Evolutionary conservation across 169 alveolate species (phyloP).

Genomic region (Miamiensis avidus): DNA sequence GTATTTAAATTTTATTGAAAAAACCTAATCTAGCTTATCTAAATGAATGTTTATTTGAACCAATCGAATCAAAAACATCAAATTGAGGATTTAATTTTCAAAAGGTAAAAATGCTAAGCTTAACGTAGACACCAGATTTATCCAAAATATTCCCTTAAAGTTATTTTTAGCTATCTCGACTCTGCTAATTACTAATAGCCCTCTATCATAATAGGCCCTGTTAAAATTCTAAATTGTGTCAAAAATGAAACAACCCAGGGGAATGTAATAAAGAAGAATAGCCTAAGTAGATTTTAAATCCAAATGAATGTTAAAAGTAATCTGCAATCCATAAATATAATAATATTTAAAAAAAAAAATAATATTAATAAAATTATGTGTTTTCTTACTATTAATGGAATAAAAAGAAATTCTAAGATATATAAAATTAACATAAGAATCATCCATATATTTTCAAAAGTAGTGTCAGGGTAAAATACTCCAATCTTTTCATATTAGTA

Average conservation of each 20-base stretch:
- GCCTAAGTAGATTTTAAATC: too few relatives aligned
- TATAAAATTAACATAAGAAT: too few relatives aligned
- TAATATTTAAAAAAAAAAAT: too few relatives aligned
- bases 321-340: too few relatives aligned
- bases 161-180: background rate
- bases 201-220: background rate
- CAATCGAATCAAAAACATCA: background rate
- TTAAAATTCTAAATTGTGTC: background rate
- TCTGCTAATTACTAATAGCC: background rate
- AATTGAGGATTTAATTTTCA: background rate
- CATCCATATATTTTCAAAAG: background rate
- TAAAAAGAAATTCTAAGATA: background rate
- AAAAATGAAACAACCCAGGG: background rate
- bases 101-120: too few relatives aligned
- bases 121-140: too few relatives aligned
- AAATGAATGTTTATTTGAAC: background rate
- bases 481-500: background rate
- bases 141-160: background rate
- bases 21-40: background rate
- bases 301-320: too few relatives aligned
- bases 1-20: too few relatives aligned
- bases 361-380: too few relatives aligned
- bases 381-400: background rate
- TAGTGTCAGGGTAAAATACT: background rate
- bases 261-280: background rate